Evolutionary conservation across 1,284 basidiomycete species (phyloP).

Genomic region (Pisolithus thermaeus): DNA sequence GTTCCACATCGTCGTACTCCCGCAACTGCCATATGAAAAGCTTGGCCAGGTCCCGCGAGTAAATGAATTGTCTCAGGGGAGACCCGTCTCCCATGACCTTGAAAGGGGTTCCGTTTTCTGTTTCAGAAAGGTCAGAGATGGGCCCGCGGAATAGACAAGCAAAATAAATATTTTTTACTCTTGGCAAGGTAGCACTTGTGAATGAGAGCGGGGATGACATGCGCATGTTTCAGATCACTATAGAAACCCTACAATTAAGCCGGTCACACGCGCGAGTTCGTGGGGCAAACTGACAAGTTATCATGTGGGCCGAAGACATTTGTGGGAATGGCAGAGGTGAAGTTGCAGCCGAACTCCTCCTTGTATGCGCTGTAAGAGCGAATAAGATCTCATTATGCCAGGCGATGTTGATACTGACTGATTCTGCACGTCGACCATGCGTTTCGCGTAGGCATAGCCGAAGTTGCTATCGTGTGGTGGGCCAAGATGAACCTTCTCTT

Average conservation of each 20-base stretch:
- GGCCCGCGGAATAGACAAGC: not conserved
- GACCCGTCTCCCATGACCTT: constrained; percentile 81
- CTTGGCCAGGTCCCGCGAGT: constrained; percentile 88
- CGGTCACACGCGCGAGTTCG: not conserved
- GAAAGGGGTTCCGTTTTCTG: constrained; percentile 80
- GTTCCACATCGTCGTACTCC: constrained; percentile 85
- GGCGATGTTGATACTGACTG: constrained; percentile 48
- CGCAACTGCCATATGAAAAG: constrained; percentile 88
- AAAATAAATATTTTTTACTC: constrained; percentile 39
- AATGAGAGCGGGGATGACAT: constrained; percentile 86
- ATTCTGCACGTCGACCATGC: constrained; percentile 91
- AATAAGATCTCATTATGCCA: not conserved
- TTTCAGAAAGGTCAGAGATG: not conserved
- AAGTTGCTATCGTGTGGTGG: constrained; percentile 88
- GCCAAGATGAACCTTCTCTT: constrained; percentile 82
- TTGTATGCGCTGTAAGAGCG: constrained; percentile 67
- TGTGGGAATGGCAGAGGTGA: constrained; percentile 89
- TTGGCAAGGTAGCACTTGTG: constrained; percentile 88
- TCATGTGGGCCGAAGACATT: constrained; percentile 86
- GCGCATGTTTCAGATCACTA: constrained; percentile 82
- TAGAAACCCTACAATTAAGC: constrained; percentile 8
- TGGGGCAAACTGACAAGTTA: constrained; percentile 52
- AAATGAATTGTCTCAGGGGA: constrained; percentile 89
- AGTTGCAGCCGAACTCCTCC: constrained; percentile 85
- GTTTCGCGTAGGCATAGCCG: constrained; percentile 88